A percentile compares a stretch with the other conserved stretches of the same genome.
Evolutionary conservation across 768 basidiomycete genomes (phyloP).

Genomic region (Mycena crocata): DNA sequence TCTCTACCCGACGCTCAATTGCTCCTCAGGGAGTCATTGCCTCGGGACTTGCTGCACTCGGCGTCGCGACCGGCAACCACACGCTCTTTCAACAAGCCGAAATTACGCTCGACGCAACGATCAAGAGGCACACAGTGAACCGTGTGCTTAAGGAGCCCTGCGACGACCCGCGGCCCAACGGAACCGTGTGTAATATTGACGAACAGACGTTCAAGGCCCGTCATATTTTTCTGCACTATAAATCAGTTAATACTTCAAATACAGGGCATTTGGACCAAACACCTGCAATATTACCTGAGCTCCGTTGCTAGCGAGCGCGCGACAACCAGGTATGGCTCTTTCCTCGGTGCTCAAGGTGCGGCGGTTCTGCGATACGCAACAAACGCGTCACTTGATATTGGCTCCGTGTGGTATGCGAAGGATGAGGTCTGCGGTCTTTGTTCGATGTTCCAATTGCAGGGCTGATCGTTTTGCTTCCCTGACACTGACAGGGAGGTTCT

Average conservation of each 20-base stretch:
- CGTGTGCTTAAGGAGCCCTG: slow-evolving; percentile 50
- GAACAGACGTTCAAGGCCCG: slow-evolving; percentile 32
- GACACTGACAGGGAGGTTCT: slow-evolving; percentile 39
- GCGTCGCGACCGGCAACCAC: slow-evolving; percentile 37
- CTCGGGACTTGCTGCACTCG: slow-evolving; percentile 51
- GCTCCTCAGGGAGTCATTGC: slow-evolving; percentile 51
- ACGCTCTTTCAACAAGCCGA: slow-evolving; percentile 46
- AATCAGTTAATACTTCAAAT: background rate
- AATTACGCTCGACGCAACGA: slow-evolving; percentile 49
- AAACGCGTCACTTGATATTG: slow-evolving; percentile 39
- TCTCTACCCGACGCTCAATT: background rate
- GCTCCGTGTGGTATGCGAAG: slow-evolving; percentile 32
- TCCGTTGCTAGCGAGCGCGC: slow-evolving; percentile 35
- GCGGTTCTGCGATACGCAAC: slow-evolving; percentile 41
- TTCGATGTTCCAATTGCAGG: too few species aligned
- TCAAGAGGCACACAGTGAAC: slow-evolving; percentile 40
- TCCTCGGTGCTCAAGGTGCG: slow-evolving; percentile 31
- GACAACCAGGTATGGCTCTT: slow-evolving; percentile 36
- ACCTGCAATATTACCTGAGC: slow-evolving; percentile 47
- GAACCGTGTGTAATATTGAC: slow-evolving; percentile 43
- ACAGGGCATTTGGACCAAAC: slow-evolving; percentile 48
- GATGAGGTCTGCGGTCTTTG: slow-evolving; percentile 38
- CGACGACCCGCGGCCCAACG: slow-evolving; percentile 41
- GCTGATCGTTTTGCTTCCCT: slow-evolving; percentile 2
- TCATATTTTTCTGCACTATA: background rate